Percentiles rank a stretch among this genome's conserved stretches.
phyloP scores from a whole-genome alignment of 768 basidiomycete genomes.

The Lactarius hatsudake region DNA sequence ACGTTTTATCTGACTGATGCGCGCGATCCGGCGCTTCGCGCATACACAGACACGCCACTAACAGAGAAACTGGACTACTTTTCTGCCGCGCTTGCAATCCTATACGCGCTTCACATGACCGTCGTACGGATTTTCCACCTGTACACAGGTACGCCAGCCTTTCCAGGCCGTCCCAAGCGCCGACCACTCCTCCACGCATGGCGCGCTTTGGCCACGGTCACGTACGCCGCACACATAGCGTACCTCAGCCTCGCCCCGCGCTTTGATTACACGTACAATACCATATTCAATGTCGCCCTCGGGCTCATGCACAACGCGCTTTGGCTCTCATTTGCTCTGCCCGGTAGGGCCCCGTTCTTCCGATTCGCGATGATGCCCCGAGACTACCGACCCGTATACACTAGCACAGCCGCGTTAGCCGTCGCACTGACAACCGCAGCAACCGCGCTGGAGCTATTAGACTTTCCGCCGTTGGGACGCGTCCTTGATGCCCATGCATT shows the following conservation, averaged over 20 bases:
- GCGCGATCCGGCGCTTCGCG: constrained; percentile 7
- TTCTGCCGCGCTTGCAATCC: constrained; percentile 81
- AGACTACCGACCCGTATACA: constrained; percentile 57
- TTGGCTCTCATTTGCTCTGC: constrained; percentile 75
- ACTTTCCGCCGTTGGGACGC: constrained; percentile 80
- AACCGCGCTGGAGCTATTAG: constrained; percentile 80
- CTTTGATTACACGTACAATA: constrained; percentile 95
- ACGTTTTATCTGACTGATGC: constrained; percentile 19
- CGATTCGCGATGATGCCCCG: constrained; percentile 55
- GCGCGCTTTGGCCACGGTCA: constrained; percentile 50
- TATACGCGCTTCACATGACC: constrained; percentile 77
- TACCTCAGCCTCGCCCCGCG: constrained; percentile 75
- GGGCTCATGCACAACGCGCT: constrained; percentile 77
- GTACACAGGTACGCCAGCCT: constrained; percentile 43
- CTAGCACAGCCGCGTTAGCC: constrained; percentile 53
- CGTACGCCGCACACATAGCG: constrained; percentile 67
- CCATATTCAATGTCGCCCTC: constrained; percentile 73
- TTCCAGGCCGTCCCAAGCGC: constrained; percentile 21
- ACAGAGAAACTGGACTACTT: constrained; percentile 97
- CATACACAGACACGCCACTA: constrained; percentile 59
- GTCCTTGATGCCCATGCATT: constrained; percentile 87
- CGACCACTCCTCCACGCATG: constrained; percentile 37
- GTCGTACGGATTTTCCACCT: constrained; percentile 74
- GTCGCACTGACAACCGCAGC: constrained; percentile 71
- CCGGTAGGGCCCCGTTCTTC: constrained; percentile 41